phyloP scores from a whole-genome alignment of 805 yeast species.

The Cyberlindnera maritima region DNA sequence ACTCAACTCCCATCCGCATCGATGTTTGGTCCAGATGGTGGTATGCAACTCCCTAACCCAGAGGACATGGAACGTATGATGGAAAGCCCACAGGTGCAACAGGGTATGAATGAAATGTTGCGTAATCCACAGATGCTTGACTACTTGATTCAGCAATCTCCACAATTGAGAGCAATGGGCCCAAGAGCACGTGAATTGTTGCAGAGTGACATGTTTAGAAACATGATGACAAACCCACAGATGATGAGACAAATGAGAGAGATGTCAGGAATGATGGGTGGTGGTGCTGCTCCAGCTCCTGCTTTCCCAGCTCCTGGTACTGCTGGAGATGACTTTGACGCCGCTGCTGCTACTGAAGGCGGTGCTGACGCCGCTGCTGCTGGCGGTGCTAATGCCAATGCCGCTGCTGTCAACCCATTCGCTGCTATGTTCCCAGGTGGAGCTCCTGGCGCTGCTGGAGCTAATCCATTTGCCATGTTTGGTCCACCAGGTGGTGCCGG shows the following conservation, averaged over 20 bases:
- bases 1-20: slow-evolving; percentile 83
- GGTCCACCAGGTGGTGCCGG: slow-evolving; percentile 7
- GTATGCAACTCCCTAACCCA: slow-evolving; percentile 68
- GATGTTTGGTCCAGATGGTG: slow-evolving; percentile 95
- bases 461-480: slow-evolving; percentile 4
- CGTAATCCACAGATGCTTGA: slow-evolving; percentile 89
- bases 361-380: slow-evolving; percentile 17
- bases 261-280: slow-evolving; percentile 51
- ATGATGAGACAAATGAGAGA: slow-evolving; percentile 80
- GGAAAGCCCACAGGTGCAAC: slow-evolving; percentile 78
- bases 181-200: slow-evolving; percentile 85
- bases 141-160: slow-evolving; percentile 74
- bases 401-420: slow-evolving; percentile 41
- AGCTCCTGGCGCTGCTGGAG: slow-evolving; percentile 26
- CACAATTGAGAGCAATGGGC: slow-evolving; percentile 82
- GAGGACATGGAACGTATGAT: slow-evolving; percentile 74
- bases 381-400: slow-evolving; percentile 24
- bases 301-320: slow-evolving; percentile 52
- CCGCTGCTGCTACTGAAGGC: slow-evolving; percentile 25
- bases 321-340: slow-evolving; percentile 32
- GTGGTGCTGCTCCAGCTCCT: slow-evolving; percentile 28
- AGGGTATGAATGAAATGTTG: slow-evolving; percentile 77
- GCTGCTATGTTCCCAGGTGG: slow-evolving; percentile 37
- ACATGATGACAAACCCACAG: slow-evolving; percentile 79
- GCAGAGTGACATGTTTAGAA: slow-evolving; percentile 80